phyloP scores from a whole-genome alignment of 2,329 filamentous ascomycete genomes.

The Leptodontidium sp. region DNA sequence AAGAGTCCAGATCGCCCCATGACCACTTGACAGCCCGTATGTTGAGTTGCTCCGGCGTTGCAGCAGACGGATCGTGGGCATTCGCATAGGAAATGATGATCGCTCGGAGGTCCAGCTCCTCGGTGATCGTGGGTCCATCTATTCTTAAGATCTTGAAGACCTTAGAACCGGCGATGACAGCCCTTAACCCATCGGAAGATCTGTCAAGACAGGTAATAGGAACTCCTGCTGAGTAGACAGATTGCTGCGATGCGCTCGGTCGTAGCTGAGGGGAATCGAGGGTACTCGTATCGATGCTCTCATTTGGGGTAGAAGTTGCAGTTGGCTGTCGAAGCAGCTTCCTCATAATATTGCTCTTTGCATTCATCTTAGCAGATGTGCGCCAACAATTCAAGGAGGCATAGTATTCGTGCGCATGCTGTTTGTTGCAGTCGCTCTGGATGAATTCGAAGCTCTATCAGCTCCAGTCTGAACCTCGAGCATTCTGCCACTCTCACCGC shows the following conservation, averaged over 20 bases:
- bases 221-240: conserved; percentile 57
- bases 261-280: conserved; percentile 42
- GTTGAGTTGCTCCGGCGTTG: conserved; percentile 64
- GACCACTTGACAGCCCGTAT: conserved; percentile 70
- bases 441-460: neutral
- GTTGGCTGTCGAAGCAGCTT: conserved; percentile 44
- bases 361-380: conserved; percentile 41
- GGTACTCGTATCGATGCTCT: conserved; percentile 36
- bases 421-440: neutral
- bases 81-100: conserved; percentile 60
- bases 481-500: conserved; percentile 13
- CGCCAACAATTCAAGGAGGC: conserved; percentile 38
- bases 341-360: conserved; percentile 45
- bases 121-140: conserved; percentile 59
- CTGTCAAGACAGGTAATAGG: conserved; percentile 66
- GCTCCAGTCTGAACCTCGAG: neutral
- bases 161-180: conserved; percentile 66
- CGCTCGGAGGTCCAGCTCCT: conserved; percentile 65
- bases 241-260: conserved; percentile 60
- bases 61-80: conserved; percentile 50
- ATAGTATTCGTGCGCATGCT: conserved; percentile 32
- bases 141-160: conserved; percentile 65
- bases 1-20: conserved; percentile 55
- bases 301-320: conserved; percentile 27
- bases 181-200: conserved; percentile 63